Evolutionary conservation across 2,329 filamentous ascomycete genomes (phyloP).

Genomic region (Colletotrichum filicis): DNA sequence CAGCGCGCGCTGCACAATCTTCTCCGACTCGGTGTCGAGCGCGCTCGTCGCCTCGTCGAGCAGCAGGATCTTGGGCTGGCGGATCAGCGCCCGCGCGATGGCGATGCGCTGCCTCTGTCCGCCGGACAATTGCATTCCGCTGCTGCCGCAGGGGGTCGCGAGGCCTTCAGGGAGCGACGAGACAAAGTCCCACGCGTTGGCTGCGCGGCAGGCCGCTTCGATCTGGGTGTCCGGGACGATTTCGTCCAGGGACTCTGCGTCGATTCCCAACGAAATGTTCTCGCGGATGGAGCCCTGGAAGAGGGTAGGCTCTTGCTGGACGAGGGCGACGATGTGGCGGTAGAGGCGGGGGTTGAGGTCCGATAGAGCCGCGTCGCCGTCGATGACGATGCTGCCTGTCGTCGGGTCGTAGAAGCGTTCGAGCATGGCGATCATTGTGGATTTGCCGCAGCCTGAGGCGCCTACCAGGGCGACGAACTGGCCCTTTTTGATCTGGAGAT

Average conservation of each 20-base stretch:
- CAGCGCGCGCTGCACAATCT: constrained; percentile 71
- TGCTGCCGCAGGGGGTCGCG: constrained; percentile 71
- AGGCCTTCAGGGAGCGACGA: constrained; percentile 59
- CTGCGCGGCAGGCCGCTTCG: constrained; percentile 55
- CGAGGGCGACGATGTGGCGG: constrained; percentile 63
- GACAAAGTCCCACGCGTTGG: constrained; percentile 61
- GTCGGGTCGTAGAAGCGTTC: constrained; percentile 57
- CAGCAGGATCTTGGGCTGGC: constrained; percentile 73
- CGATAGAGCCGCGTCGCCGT: constrained; percentile 49
- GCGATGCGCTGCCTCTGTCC: constrained; percentile 79
- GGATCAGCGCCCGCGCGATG: constrained; percentile 77
- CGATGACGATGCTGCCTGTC: constrained; percentile 59
- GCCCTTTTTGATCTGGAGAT: constrained; percentile 51
- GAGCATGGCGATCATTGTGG: constrained; percentile 66
- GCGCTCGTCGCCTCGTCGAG: constrained; percentile 77
- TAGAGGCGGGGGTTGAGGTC: constrained; percentile 60
- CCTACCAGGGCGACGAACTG: constrained; percentile 67
- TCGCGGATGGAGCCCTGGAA: constrained; percentile 59
- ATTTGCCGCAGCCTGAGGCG: constrained; percentile 68
- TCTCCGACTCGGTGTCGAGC: constrained; percentile 74
- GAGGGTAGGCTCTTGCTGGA: constrained; percentile 67
- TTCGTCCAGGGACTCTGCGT: constrained; percentile 17
- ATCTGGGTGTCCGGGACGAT: constrained; percentile 49
- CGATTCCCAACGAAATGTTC: constrained; percentile 55
- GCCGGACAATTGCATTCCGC: constrained; percentile 76